phyloP scores from a whole-genome alignment of 2,329 filamentous ascomycete species.

The Neonectria ditissima region DNA sequence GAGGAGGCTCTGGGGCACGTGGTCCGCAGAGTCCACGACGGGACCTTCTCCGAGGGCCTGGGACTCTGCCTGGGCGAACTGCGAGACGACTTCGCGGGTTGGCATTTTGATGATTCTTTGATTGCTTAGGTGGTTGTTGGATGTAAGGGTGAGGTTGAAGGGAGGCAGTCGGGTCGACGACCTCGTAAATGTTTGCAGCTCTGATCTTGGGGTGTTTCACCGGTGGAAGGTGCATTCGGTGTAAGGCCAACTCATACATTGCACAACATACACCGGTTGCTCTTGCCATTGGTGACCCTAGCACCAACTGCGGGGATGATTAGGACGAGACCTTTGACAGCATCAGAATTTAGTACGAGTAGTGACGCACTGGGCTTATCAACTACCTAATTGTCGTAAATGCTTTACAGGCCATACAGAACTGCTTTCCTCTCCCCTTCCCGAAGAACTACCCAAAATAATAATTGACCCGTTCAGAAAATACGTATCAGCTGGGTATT shows the following conservation, averaged over 20 bases:
- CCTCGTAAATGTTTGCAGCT: neutral
- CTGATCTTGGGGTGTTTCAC: neutral
- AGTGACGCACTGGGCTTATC: too few species aligned
- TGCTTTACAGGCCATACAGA: too few species aligned
- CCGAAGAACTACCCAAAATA: too few species aligned
- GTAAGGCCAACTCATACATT: neutral
- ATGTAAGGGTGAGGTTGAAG: neutral
- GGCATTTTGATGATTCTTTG: slow-evolving; percentile 29
- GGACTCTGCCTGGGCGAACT: slow-evolving; percentile 31
- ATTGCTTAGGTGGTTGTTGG: neutral
- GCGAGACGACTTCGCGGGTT: slow-evolving; percentile 36
- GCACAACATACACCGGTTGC: neutral
- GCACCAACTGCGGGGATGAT: too few species aligned
- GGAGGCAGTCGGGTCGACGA: neutral
- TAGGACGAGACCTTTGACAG: too few species aligned
- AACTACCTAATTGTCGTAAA: too few species aligned
- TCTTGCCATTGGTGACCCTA: too few species aligned
- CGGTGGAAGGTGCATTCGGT: neutral
- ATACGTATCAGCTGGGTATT: too few species aligned
- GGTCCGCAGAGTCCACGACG: slow-evolving; percentile 23
- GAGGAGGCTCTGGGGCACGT: slow-evolving; percentile 40
- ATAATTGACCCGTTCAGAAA: too few species aligned
- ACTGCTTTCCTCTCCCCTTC: too few species aligned
- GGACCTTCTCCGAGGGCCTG: slow-evolving; percentile 38
- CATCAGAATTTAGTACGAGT: too few species aligned